phyloP scores from a whole-genome alignment of 495 filamentous ascomycete species.

The Stereocaulon alpinum region DNA sequence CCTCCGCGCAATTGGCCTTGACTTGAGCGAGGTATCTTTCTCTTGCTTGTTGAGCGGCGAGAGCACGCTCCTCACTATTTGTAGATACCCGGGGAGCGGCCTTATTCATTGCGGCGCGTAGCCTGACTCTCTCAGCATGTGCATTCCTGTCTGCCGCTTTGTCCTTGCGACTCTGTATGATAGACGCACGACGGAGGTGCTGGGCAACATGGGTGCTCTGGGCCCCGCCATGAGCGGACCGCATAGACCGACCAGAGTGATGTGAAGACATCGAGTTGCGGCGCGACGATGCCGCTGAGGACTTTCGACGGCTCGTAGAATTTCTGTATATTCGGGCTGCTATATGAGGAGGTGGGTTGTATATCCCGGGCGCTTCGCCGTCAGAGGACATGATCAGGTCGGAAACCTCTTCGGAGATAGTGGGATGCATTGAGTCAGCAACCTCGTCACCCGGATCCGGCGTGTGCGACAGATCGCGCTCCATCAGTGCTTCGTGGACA shows the following conservation, averaged over 20 bases:
- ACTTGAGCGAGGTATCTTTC: slow-evolving; percentile 91
- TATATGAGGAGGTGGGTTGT: slow-evolving; percentile 68
- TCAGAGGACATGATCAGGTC: slow-evolving; percentile 31
- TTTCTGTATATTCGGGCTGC: slow-evolving; percentile 72
- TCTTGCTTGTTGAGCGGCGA: slow-evolving; percentile 83
- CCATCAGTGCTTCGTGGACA: slow-evolving; percentile 4
- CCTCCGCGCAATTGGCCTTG: slow-evolving; percentile 85
- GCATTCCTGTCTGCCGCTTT: slow-evolving; percentile 86
- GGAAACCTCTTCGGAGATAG: slow-evolving; percentile 19
- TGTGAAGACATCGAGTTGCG: slow-evolving; percentile 82
- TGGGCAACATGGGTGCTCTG: slow-evolving; percentile 80
- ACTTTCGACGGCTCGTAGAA: slow-evolving; percentile 59
- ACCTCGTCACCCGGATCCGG: slow-evolving; percentile 17
- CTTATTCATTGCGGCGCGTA: slow-evolving; percentile 78
- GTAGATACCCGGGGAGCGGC: slow-evolving; percentile 50
- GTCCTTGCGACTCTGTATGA: slow-evolving; percentile 87
- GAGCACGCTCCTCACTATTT: slow-evolving; percentile 68
- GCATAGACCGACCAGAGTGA: slow-evolving; percentile 61
- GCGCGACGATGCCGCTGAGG: slow-evolving; percentile 76
- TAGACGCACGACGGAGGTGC: slow-evolving; percentile 80
- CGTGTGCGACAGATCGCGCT: slow-evolving; percentile 8
- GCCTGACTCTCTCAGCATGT: slow-evolving; percentile 93
- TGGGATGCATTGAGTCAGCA: slow-evolving; percentile 17
- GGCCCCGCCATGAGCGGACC: slow-evolving; percentile 51
- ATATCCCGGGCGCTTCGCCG: slow-evolving; percentile 34